Evolutionary conservation across 768 basidiomycete species (phyloP), one percentile per base, ranked within the genome.

Genomic region (Suillus bovinus): DNA sequence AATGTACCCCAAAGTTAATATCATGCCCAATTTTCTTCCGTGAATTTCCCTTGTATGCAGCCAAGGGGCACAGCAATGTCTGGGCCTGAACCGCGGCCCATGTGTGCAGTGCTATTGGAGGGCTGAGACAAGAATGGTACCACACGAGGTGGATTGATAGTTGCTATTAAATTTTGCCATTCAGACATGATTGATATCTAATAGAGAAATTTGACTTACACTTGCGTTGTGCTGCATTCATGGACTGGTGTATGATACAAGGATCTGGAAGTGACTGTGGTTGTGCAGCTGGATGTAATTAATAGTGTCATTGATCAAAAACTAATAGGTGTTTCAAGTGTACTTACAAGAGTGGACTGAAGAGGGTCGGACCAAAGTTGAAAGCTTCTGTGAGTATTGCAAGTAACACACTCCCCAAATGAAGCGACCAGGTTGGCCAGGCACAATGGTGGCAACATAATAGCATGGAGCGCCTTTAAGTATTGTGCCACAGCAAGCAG

Each of bases 321-420:
- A 22, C 13, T 13, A 4, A 46, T 46, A 46, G 44, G 44, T n/a
- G 22, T 24, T 44, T 46, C 44, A 39, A 22, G 9, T 31, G 22
- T 34, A 42, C 38, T 36, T 27, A 58, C 24, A 24, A 22, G 34
- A 27, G 22, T 11, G n/a, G 14, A 58, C 20, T 22, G 56, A 38
- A 22, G 56, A 41, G 22, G 56, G n/a, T 31, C 11, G 22, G 44
- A 46, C 44, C 22, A 22, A 46, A 13, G 44, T 46, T 13, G 42
- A 46, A 17, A 50, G 60, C 36, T 61, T 61, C 33, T 61, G 22
- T 38, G 24, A 39, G 42, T 62, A 62, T 38, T 29, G 33, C n/a
- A 24, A 44, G 44, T 58, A 58, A 27, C 61, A 62, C 7, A 20
- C 22, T 58, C 34, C 61, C 58, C 61, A 62, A 17, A 46, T 31